These are phyloP conservation scores for Botryotinia calthae DNA, from an alignment of 2,329 filamentous ascomycete genomes.

Conservation along the genomic window DNA sequence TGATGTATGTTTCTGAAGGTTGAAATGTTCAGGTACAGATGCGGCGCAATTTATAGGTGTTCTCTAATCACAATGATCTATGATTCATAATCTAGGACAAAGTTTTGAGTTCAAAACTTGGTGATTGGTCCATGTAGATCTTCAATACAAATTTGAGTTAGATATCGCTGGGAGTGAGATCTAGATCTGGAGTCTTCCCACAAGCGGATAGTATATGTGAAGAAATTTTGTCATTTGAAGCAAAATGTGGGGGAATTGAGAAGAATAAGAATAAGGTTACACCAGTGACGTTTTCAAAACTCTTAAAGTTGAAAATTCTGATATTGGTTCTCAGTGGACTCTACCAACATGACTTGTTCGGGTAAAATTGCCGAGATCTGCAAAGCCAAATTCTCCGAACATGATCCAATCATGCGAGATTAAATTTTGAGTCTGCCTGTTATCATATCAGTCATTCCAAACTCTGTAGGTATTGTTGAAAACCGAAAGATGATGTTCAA, in stretches of 20 bases:
- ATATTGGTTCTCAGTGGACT: background rate
- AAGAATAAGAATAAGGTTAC: rapidly evolving
- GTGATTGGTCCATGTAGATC: background rate
- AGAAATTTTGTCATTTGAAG: background rate
- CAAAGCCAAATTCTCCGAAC: background rate
- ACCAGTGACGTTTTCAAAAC: no score
- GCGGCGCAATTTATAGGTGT: background rate
- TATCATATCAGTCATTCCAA: background rate
- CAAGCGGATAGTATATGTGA: background rate
- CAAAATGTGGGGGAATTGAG: rapidly evolving
- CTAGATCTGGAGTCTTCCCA: background rate
- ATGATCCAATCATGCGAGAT: background rate
- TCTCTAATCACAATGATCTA: background rate
- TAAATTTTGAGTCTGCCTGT: background rate
- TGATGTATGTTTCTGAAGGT: background rate
- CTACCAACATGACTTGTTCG: background rate
- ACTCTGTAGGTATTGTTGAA: background rate
- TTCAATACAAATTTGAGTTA: background rate
- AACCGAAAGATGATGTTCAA: background rate
- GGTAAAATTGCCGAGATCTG: background rate
- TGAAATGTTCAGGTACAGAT: no score
- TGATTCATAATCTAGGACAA: background rate
- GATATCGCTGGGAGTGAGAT: background rate
- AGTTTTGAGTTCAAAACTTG: background rate
- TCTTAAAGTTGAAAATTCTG: background rate